A percentile compares a stretch with the other conserved stretches of the same genome.
Evolutionary conservation across 768 basidiomycete species (phyloP).

Genomic region (Pleurotus tuber-regium): DNA sequence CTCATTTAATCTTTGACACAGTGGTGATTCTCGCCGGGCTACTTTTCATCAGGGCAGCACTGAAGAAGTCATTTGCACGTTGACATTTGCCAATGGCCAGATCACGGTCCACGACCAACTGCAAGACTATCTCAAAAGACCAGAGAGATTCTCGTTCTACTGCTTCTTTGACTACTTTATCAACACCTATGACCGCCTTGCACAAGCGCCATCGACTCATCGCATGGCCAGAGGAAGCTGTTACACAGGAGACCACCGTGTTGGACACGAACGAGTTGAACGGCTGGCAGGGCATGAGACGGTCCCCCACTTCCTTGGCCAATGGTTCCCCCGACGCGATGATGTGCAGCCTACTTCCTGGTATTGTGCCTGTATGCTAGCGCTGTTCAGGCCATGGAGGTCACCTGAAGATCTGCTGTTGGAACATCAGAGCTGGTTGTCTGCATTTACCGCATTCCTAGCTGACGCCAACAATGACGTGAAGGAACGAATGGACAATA

Average conservation of each 20-base stretch:
- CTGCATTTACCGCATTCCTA: slow-evolving; percentile 10
- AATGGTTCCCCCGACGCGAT: slow-evolving; percentile 29
- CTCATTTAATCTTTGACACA: too few relatives aligned
- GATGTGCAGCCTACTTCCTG: slow-evolving; percentile 19
- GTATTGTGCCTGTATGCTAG: slow-evolving; percentile 29
- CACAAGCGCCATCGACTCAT: too few relatives aligned
- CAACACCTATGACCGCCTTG: slow-evolving; percentile 32
- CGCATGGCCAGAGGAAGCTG: background rate
- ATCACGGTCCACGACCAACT: slow-evolving; percentile 19
- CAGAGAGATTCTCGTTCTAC: too few relatives aligned
- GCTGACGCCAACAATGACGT: background rate
- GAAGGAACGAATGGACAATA: slow-evolving; percentile 6
- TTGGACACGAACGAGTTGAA: background rate
- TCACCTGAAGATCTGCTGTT: background rate
- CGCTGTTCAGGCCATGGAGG: slow-evolving; percentile 17
- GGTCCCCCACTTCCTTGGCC: slow-evolving; percentile 35
- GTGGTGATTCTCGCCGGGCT: too few relatives aligned
- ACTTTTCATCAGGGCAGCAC: too few relatives aligned
- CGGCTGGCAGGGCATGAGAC: slow-evolving; percentile 24
- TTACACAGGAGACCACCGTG: background rate
- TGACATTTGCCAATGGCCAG: slow-evolving; percentile 7
- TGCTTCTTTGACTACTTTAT: slow-evolving; percentile 26
- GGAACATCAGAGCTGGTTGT: background rate
- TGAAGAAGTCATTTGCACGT: too few relatives aligned
- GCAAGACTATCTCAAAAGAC: too few relatives aligned